phyloP scores from a whole-genome alignment of 768 basidiomycete genomes.

The Collybiopsis luxurians region DNA sequence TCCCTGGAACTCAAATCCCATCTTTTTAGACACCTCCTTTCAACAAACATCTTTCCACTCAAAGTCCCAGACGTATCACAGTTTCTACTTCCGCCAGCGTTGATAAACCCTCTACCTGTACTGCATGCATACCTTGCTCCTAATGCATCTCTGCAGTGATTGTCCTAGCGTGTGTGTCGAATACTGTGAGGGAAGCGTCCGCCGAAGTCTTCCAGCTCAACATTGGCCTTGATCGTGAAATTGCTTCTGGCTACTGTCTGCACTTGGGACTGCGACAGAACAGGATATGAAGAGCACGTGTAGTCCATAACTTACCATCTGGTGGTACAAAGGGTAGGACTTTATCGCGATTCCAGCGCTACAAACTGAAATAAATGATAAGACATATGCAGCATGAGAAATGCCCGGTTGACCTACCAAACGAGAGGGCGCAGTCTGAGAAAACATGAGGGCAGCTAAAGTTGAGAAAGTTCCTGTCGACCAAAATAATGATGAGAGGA shows the following conservation, averaged over 20 bases:
- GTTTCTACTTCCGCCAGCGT: slow-evolving; percentile 63
- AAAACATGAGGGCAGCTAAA: slow-evolving; percentile 75
- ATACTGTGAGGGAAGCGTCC: slow-evolving; percentile 61
- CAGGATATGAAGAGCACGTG: slow-evolving; percentile 52
- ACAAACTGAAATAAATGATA: slow-evolving; percentile 46
- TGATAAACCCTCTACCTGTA: no score
- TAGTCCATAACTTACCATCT: slow-evolving; percentile 87
- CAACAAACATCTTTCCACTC: no score
- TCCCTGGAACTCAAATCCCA: no score
- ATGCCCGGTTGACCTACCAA: slow-evolving; percentile 49
- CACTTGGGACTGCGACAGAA: slow-evolving; percentile 17
- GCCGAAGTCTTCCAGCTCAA: slow-evolving; percentile 40
- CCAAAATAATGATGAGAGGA: slow-evolving; percentile 6
- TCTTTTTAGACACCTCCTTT: no score
- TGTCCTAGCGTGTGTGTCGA: slow-evolving; percentile 68
- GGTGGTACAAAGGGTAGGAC: slow-evolving; percentile 90
- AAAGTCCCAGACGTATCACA: no score
- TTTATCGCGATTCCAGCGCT: slow-evolving; percentile 75
- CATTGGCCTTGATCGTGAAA: slow-evolving; percentile 47
- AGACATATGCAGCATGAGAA: not conserved
- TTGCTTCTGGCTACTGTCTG: slow-evolving; percentile 9
- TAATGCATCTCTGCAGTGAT: slow-evolving; percentile 69
- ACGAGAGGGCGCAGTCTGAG: slow-evolving; percentile 85
- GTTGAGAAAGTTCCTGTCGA: slow-evolving; percentile 67
- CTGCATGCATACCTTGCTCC: no score